Conservation (phyloP, 441 rosid genomes). For the Euphorbia neoarborescens region DNA sequence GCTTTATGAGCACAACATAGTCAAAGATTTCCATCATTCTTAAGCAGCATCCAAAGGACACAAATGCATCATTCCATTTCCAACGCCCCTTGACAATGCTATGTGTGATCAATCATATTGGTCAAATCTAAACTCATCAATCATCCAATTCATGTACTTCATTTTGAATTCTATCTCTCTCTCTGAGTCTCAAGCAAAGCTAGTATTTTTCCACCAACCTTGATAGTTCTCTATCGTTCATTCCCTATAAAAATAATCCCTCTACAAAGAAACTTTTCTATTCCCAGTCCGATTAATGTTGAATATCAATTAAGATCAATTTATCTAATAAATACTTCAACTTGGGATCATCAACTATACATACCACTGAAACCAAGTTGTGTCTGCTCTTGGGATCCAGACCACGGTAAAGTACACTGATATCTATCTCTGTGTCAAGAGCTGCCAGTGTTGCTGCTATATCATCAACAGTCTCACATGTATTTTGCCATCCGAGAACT, state of each 20-base stretch:
- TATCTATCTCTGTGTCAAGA: constrained; percentile 67
- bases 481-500: constrained; percentile 97
- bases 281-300: not conserved
- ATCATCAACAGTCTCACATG: constrained; percentile 73
- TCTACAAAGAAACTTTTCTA: not conserved
- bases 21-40: not conserved
- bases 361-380: constrained; percentile 83
- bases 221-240: not conserved
- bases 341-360: constrained; percentile 8
- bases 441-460: constrained; percentile 75
- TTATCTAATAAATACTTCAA: not conserved
- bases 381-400: constrained; percentile 56
- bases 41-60: not conserved
- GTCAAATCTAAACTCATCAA: not conserved
- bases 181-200: not conserved
- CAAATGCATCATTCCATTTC: not conserved
- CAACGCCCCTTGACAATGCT: not conserved
- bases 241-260: not conserved
- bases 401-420: constrained; percentile 74
- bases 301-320: not conserved
- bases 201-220: not conserved
- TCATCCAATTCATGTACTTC: not conserved
- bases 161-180: too few species aligned
- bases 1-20: not conserved
- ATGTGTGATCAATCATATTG: not conserved